Conservation (phyloP, 441 rosid species). For the Melastoma candidum region DNA sequence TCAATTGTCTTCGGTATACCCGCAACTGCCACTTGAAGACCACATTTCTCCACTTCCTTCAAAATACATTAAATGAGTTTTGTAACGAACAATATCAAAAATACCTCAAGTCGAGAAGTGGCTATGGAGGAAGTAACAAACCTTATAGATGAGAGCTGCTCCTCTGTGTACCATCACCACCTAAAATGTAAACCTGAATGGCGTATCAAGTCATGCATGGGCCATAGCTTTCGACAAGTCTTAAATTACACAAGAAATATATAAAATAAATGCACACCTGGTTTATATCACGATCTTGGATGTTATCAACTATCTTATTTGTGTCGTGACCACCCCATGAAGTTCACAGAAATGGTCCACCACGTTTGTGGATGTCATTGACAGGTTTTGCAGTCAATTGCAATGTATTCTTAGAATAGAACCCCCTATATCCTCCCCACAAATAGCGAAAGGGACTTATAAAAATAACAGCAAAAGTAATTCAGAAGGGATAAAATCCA, state of each 20-base stretch:
- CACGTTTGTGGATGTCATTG: conserved; percentile 62
- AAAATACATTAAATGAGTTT: conserved; percentile 14
- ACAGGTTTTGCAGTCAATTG: conserved; percentile 51
- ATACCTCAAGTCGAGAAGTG: conserved; percentile 6
- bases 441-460: conserved; percentile 11
- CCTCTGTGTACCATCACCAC: conserved; percentile 73
- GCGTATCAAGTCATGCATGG: conserved; percentile 3
- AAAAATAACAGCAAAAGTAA: conserved; percentile 2
- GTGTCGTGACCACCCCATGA: conserved; percentile 78
- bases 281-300: conserved; percentile 63
- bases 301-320: conserved; percentile 58
- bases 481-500: not conserved
- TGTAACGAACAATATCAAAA: not conserved
- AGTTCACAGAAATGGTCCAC: conserved; percentile 57
- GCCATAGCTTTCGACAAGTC: conserved; percentile 3
- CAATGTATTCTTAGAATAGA: conserved; percentile 51
- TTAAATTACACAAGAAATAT: conserved; percentile 3
- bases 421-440: conserved; percentile 59
- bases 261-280: conserved; percentile 29
- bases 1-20: conserved; percentile 77
- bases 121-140: conserved; percentile 11
- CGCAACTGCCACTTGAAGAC: conserved; percentile 62
- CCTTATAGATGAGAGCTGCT: conserved; percentile 54
- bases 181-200: conserved; percentile 57
- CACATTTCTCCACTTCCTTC: conserved; percentile 68